These are phyloP conservation scores for Fraxinus greggii DNA, from an alignment of 305 asterid genomes.

Conservation along the genomic window DNA sequence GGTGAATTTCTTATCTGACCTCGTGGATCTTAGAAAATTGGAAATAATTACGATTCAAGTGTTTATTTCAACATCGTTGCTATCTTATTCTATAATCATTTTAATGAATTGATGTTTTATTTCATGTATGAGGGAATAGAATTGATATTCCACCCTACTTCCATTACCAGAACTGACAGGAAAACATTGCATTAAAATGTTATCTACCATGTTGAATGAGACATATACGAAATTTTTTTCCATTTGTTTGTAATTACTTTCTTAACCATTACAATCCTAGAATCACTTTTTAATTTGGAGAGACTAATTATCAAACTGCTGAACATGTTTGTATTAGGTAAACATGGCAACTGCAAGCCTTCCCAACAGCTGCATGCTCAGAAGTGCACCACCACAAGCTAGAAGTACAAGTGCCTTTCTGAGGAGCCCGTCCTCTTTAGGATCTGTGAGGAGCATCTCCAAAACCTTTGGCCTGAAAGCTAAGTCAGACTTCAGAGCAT, in stretches of 20 bases:
- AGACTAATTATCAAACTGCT: background rate
- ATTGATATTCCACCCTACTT: background rate
- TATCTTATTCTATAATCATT: background rate
- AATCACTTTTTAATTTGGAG: background rate
- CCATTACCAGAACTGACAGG: background rate
- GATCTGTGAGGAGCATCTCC: conserved; percentile 46
- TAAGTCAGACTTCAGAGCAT: conserved; percentile 45
- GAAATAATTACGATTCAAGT: background rate
- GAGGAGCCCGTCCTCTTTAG: conserved; percentile 49
- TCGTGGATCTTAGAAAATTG: background rate
- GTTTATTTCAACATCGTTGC: background rate
- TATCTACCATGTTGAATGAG: background rate
- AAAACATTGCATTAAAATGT: background rate
- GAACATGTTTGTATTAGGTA: conserved; percentile 35
- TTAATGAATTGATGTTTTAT: background rate
- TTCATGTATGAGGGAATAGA: background rate
- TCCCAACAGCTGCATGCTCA: conserved; percentile 48
- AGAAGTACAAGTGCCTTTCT: conserved; percentile 39
- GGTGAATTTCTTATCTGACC: background rate
- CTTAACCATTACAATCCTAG: background rate
- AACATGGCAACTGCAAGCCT: conserved; percentile 66
- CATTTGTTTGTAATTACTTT: background rate
- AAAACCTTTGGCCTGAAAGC: conserved; percentile 64
- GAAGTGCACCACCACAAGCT: conserved; percentile 43
- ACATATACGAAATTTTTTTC: background rate